Base-by-base conservation (phyloP, 768 basidiomycete genomes). In the Chalciporus pseudorubinellus region DNA sequence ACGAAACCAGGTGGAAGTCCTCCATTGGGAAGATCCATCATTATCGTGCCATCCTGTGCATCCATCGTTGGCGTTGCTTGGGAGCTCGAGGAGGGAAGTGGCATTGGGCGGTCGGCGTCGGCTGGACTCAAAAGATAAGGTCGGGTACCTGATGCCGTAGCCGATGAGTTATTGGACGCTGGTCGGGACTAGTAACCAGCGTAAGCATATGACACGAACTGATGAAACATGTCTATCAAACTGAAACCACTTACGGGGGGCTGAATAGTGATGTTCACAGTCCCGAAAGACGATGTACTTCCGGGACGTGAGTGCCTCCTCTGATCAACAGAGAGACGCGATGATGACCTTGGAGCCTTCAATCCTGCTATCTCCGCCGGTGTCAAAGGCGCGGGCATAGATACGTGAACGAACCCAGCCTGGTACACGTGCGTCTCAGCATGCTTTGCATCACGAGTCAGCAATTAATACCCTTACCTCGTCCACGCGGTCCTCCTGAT, bases 1-100 rank as follows among this genome's bases (percentile, higher is more conserved):
- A 74, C 58, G 42, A 75, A 75, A 5, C 74, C 74, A 1, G 67
- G 70, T 3, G 74, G 74, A 0, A 74, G 66, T 21, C 53, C 55
- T 1, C 67, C 66, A 11, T 59, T 54, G 1, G 65, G 59, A 16
- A 71, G 22, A 1, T 44, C 57, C 54, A 72, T 63, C 52, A 55
- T 58, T n/a, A 64, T 59, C 28, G 53, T 57, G 8, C 44, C 36
- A 4, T 53, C 48, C 16, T 50, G 43, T 44, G 31, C 19, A 1
- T 56, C 52, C 44, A 1, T 52, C 22, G n/a, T 36, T 4, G 53
- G 40, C 8, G 48, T 53, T 12, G 56, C 46, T 0, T 55, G 46
- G 2, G 20, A 21, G 33, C n/a, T 36, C n/a, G 38, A 36, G 21
- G 55, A 31, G 21, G 70, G 70, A 14, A 68, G 66, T 7, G 73